Evolutionary conservation across 495 filamentous ascomycete genomes (phyloP).

Genomic region (Filosporella fistucella): DNA sequence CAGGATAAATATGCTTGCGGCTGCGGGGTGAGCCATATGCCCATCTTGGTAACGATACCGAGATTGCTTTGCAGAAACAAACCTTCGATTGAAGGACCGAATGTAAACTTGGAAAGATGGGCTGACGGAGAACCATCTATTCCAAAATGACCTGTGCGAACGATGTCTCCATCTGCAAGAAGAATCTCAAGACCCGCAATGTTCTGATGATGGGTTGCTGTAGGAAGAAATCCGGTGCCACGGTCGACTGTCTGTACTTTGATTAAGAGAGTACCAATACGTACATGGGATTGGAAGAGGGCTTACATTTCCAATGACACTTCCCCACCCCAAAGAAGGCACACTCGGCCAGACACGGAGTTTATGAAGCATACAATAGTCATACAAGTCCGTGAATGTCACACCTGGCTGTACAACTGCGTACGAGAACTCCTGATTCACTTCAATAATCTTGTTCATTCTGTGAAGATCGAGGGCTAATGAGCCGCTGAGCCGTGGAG

Average conservation of each 20-base stretch:
- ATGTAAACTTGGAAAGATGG: slow-evolving; percentile 42
- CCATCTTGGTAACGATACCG: slow-evolving; percentile 44
- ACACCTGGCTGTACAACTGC: slow-evolving; percentile 48
- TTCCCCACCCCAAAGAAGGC: slow-evolving; percentile 40
- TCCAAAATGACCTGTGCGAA: background rate
- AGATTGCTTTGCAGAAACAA: slow-evolving; percentile 46
- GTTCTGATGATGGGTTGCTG: background rate
- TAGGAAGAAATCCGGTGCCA: background rate
- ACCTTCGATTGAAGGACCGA: slow-evolving; percentile 42
- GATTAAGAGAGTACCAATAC: no score
- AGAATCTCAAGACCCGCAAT: background rate
- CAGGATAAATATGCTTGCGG: slow-evolving; percentile 46
- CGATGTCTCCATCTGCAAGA: background rate
- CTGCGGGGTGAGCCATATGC: slow-evolving; percentile 40
- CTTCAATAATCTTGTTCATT: slow-evolving; percentile 52
- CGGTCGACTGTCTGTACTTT: slow-evolving; percentile 28
- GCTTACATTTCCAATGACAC: slow-evolving; percentile 35
- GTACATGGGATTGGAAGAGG: no score
- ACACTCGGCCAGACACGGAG: slow-evolving; percentile 30
- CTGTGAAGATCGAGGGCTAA: slow-evolving; percentile 50
- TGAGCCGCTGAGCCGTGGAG: slow-evolving; percentile 44
- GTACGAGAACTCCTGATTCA: slow-evolving; percentile 49
- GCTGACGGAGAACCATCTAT: slow-evolving; percentile 36
- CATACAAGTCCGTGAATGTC: slow-evolving; percentile 34
- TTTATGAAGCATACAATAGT: slow-evolving; percentile 29